These are phyloP conservation scores for Euphorbia peplus DNA, from an alignment of 345 rosid genomes.

Conservation along the genomic window DNA sequence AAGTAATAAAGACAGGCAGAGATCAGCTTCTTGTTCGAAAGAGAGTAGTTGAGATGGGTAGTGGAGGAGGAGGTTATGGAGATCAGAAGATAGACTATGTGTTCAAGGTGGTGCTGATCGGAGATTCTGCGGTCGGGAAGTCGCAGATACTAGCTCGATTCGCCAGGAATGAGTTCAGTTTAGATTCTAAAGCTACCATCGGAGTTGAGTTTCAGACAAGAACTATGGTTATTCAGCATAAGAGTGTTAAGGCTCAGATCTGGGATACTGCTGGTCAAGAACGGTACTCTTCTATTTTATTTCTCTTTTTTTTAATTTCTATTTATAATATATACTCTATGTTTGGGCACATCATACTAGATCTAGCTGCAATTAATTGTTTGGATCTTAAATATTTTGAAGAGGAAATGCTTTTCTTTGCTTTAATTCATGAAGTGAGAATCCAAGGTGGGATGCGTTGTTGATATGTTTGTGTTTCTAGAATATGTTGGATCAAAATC, in stretches of 20 bases:
- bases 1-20: background rate
- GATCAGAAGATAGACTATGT: constrained; percentile 50
- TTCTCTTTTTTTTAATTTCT: background rate
- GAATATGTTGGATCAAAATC: background rate
- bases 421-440: background rate
- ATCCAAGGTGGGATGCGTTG: background rate
- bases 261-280: constrained; percentile 46
- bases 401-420: background rate
- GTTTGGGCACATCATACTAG: background rate
- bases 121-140: constrained; percentile 39
- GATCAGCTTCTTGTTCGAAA: too few relatives aligned
- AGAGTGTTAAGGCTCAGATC: constrained; percentile 45
- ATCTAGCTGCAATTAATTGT: background rate
- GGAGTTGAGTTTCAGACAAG: constrained; percentile 43
- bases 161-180: constrained; percentile 41
- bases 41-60: constrained; percentile 17
- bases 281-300: constrained; percentile 14
- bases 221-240: constrained; percentile 33
- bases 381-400: too few relatives aligned
- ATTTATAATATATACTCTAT: too few relatives aligned
- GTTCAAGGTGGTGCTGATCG: constrained; percentile 46
- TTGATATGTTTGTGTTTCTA: background rate
- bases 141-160: constrained; percentile 47
- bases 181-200: constrained; percentile 48
- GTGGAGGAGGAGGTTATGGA: constrained; percentile 28